These are phyloP conservation scores for Hericium rajendrae DNA, from an alignment of 768 basidiomycete genomes.

Conservation along the genomic window DNA sequence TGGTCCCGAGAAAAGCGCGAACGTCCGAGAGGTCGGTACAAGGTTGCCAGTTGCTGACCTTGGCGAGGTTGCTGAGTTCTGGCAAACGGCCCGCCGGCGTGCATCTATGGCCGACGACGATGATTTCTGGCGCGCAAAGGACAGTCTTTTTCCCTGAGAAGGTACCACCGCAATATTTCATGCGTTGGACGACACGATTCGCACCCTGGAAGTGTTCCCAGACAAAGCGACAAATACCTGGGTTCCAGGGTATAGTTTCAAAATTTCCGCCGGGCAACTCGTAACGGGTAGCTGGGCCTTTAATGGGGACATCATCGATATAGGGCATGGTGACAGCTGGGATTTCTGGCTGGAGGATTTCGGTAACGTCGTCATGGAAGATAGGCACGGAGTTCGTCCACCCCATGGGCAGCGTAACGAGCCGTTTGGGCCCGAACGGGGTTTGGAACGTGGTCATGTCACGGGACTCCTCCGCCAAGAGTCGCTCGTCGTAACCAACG, in stretches of 20 bases:
- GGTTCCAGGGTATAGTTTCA: constrained; percentile 29
- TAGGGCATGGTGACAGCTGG: constrained; percentile 20
- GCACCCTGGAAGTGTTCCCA: constrained; percentile 30
- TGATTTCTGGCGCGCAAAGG: constrained; percentile 19
- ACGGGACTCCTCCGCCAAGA: too few species aligned
- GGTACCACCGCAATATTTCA: constrained; percentile 28
- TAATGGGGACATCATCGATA: constrained; percentile 30
- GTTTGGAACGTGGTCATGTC: too few species aligned
- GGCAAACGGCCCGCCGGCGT: constrained; percentile 24
- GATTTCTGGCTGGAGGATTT: too few species aligned
- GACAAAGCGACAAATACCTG: constrained; percentile 26
- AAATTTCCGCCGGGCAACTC: constrained; percentile 17
- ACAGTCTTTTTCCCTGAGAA: constrained; percentile 28
- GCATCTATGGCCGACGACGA: constrained; percentile 30
- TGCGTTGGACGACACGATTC: constrained; percentile 27
- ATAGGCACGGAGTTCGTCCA: too few species aligned
- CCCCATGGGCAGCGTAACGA: too few species aligned
- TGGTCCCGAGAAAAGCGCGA: constrained; percentile 18
- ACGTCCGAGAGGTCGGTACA: constrained; percentile 15
- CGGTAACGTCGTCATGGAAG: too few species aligned
- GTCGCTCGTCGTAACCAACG: too few species aligned
- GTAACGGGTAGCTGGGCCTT: constrained; percentile 26
- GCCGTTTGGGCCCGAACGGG: too few species aligned
- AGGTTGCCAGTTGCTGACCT: constrained; percentile 18
- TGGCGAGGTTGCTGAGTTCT: constrained; percentile 17